Evolutionary conservation across 225 moss, liverwort and hornwort genomes (phyloP), one percentile per base, ranked within the genome.

Genomic region (Lunularia cruciata): DNA sequence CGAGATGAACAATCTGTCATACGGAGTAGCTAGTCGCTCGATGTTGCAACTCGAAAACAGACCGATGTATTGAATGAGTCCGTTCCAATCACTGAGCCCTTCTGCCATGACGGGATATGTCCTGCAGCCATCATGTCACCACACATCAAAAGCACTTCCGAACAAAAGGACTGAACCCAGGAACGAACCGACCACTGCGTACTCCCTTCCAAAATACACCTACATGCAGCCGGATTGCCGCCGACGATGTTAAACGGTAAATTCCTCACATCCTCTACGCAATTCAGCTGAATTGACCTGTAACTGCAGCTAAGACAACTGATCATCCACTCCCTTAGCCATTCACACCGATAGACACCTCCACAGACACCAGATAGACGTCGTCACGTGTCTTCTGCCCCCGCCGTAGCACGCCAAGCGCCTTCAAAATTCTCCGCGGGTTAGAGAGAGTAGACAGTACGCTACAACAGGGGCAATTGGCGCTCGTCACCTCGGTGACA

Each of bases 1-100:
- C 10, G 67, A 67, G n/a, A 51, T 67, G 67, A 48, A 67, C 34
- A 51, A 36, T 22, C 31, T 51, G 32, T 67, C 49, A 51, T 31
- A 49, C 23, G 36, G 48, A 32, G 67, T 67, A 34, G 32, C 68
- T 39, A 52, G 19, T 5, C 34, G 53, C 38, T 63, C 63, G 38
- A 54, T 54, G 26, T 19, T 36, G 28, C 52, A 15, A 25, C 36
- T 38, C 18, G 53, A 54, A 53, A 37, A 54, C 35, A 23, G 52
- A 8, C 35, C 20, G 7, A 2, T 32, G 26, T 49, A 20, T 0
- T 34, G 67, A 18, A 35, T 20, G 2, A 67, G 14, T 35, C 67
- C 48, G 25, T 49, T 20, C 52, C 27, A 33, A 22, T 49, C 22
- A 52, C 35, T 67, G 49, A 36, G 23, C 49, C 11, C 20, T 33